Evolutionary conservation across 2,329 filamentous ascomycete genomes (phyloP), one percentile per base, ranked within the genome.

Genomic region (Penicillium brevicompactum): DNA sequence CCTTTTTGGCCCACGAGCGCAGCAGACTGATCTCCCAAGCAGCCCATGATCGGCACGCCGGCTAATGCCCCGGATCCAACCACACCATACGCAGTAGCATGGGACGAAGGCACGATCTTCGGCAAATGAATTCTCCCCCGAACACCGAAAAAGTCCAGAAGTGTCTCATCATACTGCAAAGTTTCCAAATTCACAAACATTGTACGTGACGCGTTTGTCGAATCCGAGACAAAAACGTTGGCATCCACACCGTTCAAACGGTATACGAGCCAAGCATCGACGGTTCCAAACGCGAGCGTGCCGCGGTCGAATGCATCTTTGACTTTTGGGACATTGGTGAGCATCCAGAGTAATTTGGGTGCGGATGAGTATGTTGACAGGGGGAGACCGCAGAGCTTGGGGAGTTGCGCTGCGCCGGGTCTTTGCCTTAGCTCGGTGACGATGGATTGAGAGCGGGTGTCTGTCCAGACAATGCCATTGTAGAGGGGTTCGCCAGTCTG

Each of bases 111-210:
- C 5, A 92, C 88, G 64, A 96, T 94, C 66, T 84, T 85, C 8
- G 92, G 92, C 8, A 96, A 78, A 54, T 84, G 80, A 38, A 95
- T 75, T 70, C 91, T 92, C 6, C 80, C 77, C 70, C 90, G 86
- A 60, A 96, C 84, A 37, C 84, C 84, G 73, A 96, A 96, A 76
- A 95, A 96, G 47, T 84, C 78, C 10, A 96, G 79, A 14, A 95
- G 82, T 34, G 81, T 81, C 55, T 91, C 85, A 70, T 93, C 90
- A 73, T 96, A 96, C 63, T 90, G 74, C 53, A 91, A 80, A 2
- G 86, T 92, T 65, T 86, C 81, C 48, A 96, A 79, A 74, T 95
- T 91, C 86, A 95, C 91, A 74, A 96, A 94, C 91, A 96, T 95
- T 51, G 91, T 96, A 65, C 92, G 83, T 51, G 89, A 92, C 10